These are phyloP conservation scores for Posidonia australis DNA, from an alignment of 106 monocot species.

Conservation along the genomic window DNA sequence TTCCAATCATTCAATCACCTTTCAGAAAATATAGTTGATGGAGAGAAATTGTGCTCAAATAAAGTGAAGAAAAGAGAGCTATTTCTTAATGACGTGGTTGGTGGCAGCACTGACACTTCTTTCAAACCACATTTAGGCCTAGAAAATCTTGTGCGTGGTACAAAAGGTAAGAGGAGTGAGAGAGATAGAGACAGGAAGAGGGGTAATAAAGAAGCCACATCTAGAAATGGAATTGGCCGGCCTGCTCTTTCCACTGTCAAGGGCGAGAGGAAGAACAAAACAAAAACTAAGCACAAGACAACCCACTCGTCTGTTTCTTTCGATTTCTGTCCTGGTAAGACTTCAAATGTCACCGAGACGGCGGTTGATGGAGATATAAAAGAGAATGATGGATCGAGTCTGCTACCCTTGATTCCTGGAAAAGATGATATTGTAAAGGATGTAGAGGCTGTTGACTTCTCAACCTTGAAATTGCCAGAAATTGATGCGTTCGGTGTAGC, in stretches of 20 bases:
- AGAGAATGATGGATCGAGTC: no score
- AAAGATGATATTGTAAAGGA: no score
- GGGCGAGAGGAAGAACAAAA: conserved; percentile 57
- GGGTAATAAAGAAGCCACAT: conserved; percentile 19
- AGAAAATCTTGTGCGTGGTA: conserved; percentile 19
- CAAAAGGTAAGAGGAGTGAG: conserved; percentile 62
- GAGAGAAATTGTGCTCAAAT: conserved; percentile 18
- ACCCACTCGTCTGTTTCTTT: conserved; percentile 45
- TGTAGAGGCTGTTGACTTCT: no score
- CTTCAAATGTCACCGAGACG: no score
- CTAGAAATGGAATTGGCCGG: conserved; percentile 17
- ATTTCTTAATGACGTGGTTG: conserved; percentile 33
- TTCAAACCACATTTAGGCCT: conserved; percentile 16
- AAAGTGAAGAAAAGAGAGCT: conserved; percentile 42
- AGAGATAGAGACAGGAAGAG: conserved; percentile 38
- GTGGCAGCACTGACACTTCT: conserved; percentile 15
- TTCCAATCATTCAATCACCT: conserved; percentile 4
- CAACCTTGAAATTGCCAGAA: no score
- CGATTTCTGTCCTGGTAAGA: no score
- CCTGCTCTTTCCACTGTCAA: conserved; percentile 27
- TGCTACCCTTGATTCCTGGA: no score
- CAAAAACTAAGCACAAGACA: conserved; percentile 63
- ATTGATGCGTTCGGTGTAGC: no score
- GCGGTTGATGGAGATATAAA: no score
- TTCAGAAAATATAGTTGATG: conserved; percentile 22